Percentiles rank a stretch among this genome's conserved stretches.
Conservation (phyloP, 2,329 filamentous ascomycete species). For the Aspergillus vadensis region DNA sequence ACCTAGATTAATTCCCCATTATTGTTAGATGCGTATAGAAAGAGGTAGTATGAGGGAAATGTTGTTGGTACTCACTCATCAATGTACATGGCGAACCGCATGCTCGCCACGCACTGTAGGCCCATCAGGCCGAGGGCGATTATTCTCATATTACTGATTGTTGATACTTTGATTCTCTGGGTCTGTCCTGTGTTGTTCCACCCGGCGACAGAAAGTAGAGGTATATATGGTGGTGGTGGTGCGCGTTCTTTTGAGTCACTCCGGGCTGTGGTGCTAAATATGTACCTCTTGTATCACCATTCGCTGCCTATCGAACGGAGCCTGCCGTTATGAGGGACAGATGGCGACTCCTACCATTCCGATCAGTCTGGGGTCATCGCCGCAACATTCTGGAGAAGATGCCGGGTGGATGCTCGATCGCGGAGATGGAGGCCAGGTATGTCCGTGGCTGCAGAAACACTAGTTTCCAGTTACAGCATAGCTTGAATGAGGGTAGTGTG, state of each 20-base stretch:
- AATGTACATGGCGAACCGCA: constrained; percentile 49
- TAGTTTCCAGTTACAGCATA: neutral
- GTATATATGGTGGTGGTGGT: no score
- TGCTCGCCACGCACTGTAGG: constrained; percentile 30
- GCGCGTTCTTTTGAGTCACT: no score
- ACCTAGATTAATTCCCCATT: constrained; percentile 34
- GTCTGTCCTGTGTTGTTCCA: no score
- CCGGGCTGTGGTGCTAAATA: no score
- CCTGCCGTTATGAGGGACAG: neutral
- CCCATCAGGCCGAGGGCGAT: constrained; percentile 34
- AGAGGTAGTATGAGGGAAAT: neutral
- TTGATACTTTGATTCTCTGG: no score
- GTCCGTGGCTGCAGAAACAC: neutral
- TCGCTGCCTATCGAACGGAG: no score
- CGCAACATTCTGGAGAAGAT: neutral
- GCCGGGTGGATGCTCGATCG: neutral
- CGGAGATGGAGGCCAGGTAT: neutral
- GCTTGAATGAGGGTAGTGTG: no score
- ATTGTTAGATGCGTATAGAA: constrained; percentile 7
- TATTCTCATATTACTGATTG: constrained; percentile 29
- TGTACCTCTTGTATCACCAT: no score
- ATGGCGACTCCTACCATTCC: neutral
- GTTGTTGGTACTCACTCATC: constrained; percentile 46
- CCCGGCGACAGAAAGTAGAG: no score
- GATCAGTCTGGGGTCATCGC: neutral